A percentile compares a stretch with the other conserved stretches of the same genome.
These are phyloP conservation scores for Flammula alnicola DNA, from an alignment of 1,284 basidiomycete genomes.

Conservation along the genomic window DNA sequence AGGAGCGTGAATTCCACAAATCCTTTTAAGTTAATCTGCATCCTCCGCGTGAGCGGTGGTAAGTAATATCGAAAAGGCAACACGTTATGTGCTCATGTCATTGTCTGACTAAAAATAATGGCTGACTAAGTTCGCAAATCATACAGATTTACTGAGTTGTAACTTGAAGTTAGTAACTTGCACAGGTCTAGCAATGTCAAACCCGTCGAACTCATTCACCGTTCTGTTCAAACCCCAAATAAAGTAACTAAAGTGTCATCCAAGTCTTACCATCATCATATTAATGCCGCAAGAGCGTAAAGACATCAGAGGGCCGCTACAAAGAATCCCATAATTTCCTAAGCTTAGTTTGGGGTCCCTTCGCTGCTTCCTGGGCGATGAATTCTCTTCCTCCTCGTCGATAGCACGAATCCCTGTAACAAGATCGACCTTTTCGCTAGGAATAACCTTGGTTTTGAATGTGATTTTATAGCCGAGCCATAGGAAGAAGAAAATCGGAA, in stretches of 20 bases:
- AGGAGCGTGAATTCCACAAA: slow-evolving; percentile 6
- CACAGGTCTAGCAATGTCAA: too few species aligned
- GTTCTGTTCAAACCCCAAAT: too few species aligned
- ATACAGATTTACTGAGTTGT: too few species aligned
- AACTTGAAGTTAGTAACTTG: too few species aligned
- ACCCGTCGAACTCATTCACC: too few species aligned
- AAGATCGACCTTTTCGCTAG: slow-evolving; percentile 62
- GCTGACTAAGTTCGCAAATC: too few species aligned
- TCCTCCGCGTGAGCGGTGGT: slow-evolving; percentile 1
- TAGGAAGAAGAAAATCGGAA: slow-evolving; percentile 59
- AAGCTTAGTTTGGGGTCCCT: slow-evolving; percentile 42
- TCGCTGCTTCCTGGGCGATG: slow-evolving; percentile 42
- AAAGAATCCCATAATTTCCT: slow-evolving; percentile 49
- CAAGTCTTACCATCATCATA: too few species aligned
- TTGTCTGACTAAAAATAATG: neutral
- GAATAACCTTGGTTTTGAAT: slow-evolving; percentile 57
- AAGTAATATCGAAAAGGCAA: neutral
- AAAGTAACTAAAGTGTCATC: too few species aligned
- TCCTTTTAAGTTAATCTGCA: slow-evolving; percentile 8
- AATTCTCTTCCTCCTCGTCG: slow-evolving; percentile 65
- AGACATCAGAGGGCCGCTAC: too few species aligned
- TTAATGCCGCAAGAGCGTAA: too few species aligned
- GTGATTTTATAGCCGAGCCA: slow-evolving; percentile 64
- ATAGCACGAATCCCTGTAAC: slow-evolving; percentile 66
- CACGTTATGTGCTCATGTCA: neutral